Conservation (phyloP, 2,329 filamentous ascomycete genomes). For the Colletotrichum tanaceti region DNA sequence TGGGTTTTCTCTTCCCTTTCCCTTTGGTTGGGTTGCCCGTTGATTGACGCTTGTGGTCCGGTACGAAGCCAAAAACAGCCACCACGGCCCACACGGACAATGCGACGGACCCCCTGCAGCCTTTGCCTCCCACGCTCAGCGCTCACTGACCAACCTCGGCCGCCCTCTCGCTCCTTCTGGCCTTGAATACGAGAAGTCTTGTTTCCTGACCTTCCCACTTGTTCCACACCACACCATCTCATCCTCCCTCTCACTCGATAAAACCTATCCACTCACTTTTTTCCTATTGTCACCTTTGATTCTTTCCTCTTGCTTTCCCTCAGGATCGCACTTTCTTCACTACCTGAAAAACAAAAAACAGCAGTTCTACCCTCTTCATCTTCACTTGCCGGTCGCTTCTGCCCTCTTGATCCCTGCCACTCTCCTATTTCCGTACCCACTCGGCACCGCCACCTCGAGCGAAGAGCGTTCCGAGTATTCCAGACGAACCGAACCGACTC, state of each 20-base stretch:
- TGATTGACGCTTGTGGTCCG: conserved; percentile 18
- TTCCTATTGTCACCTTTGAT: conserved; percentile 8
- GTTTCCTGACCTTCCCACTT: conserved; percentile 34
- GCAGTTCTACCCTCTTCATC: background rate
- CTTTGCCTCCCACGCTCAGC: background rate
- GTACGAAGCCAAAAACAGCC: conserved; percentile 26
- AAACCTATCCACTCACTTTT: conserved; percentile 30
- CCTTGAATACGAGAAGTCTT: conserved; percentile 34
- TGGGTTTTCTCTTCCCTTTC: background rate
- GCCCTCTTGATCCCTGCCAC: background rate
- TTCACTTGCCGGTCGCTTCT: conserved; percentile 23
- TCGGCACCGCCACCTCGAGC: conserved; percentile 10
- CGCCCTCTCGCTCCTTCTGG: conserved; percentile 16
- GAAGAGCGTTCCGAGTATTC: conserved; percentile 31
- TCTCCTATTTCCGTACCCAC: conserved; percentile 33
- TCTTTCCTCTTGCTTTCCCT: conserved; percentile 11
- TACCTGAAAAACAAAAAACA: background rate
- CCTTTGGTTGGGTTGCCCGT: conserved; percentile 13
- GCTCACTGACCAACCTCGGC: conserved; percentile 20
- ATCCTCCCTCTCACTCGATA: conserved; percentile 27
- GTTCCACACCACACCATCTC: conserved; percentile 22
- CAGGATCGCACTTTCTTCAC: background rate
- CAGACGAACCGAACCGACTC: conserved; percentile 29
- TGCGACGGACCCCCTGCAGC: conserved; percentile 21
- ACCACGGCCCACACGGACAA: conserved; percentile 28